phyloP scores from a whole-genome alignment of 805 yeast genomes.

The Lachancea sp. region DNA sequence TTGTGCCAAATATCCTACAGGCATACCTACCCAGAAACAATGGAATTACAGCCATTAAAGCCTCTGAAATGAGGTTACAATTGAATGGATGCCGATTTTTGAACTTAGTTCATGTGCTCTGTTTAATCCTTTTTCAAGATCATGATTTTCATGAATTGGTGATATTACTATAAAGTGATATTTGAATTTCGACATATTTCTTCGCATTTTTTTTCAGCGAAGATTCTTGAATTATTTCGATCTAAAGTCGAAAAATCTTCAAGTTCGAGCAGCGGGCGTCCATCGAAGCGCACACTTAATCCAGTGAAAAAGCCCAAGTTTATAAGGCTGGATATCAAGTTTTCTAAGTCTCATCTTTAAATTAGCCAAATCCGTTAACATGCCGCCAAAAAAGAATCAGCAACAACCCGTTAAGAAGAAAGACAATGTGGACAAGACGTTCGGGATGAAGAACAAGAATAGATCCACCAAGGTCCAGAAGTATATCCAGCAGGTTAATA shows the following conservation, averaged over 20 bases:
- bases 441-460: constrained; percentile 93
- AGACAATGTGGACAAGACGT: constrained; percentile 82
- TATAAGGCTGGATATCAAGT: neutral
- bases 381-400: constrained; percentile 64
- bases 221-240: too few relatives aligned
- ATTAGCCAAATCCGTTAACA: constrained; percentile 23
- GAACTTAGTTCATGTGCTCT: too few relatives aligned
- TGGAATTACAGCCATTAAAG: neutral
- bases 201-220: neutral
- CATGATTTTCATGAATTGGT: too few relatives aligned
- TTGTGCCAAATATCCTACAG: neutral
- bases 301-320: neutral
- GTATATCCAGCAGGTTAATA: constrained; percentile 62
- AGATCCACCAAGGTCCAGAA: constrained; percentile 86
- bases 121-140: too few relatives aligned
- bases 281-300: too few relatives aligned
- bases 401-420: constrained; percentile 49
- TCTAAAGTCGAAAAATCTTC: too few relatives aligned
- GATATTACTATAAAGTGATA: constrained; percentile 1
- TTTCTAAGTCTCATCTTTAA: neutral
- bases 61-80: neutral
- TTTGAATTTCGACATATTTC: neutral
- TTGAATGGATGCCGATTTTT: too few relatives aligned
- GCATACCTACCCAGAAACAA: neutral
- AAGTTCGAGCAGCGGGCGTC: too few relatives aligned